Evolutionary conservation across 2,329 filamentous ascomycete species (phyloP), one percentile per base, ranked within the genome.

Genomic region (Pseudopyricularia cyperi): DNA sequence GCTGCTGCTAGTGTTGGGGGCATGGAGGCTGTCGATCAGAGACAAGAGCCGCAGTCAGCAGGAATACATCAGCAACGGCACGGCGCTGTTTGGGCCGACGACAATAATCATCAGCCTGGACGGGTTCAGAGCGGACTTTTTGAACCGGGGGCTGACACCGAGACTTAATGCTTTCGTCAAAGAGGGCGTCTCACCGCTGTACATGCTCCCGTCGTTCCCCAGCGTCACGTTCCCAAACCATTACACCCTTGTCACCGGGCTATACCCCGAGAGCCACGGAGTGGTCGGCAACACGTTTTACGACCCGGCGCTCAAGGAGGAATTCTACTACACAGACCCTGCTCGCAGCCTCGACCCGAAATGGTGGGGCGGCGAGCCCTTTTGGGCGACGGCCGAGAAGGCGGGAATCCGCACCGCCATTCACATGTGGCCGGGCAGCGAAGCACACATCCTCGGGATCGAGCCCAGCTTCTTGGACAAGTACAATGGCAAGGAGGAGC

Each of bases 391-490:
- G 1, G 91, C 91, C 5, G 93, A 97, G 70, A 80, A 79, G 53
- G 85, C 89, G 58, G 85, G 85, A 6, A 73, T 94, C 32, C 79
- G 80, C 53, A 82, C 83, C 30, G 93, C 89, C 1, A 82, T 98
- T 26, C 93, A 98, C 65, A 98, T 98, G 93, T 98, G 93, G 93
- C 93, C 93, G 1, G 93, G 93, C 2, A 94, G 87, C 44, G 93
- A 98, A 68, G 90, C 90, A 6, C 83, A 89, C 64, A 85, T 95
- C 55, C 74, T 80, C 12, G 73, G 76, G n/a, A 72, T 83, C 17
- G 82, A 90, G 56, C 88, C 90, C 2, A 83, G 80, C 9, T 88
- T 88, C 61, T 66, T 97, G 48, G 93, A 97, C 69, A 84, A 82
- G 60, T 98, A 79, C 69, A 91, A 95, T 58, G 83, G 80, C 8